Percentiles rank a stretch among this genome's conserved stretches.
phyloP scores from a whole-genome alignment of 306 rosid genomes.

The Cicer cuneatum region DNA sequence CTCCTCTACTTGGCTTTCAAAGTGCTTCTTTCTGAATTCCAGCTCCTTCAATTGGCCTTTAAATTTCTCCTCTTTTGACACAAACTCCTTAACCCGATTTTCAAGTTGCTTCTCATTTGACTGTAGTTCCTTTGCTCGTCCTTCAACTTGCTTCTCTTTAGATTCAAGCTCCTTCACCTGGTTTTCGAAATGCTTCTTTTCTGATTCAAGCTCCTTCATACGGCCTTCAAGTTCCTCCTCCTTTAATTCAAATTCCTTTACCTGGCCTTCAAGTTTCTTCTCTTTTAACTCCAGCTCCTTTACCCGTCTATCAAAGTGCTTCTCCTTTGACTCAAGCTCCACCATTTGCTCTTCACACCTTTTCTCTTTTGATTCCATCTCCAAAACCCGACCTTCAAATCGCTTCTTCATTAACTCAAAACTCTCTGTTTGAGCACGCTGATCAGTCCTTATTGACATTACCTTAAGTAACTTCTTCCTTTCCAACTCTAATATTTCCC shows the following conservation, averaged over 20 bases:
- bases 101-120: neutral
- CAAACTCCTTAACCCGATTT: neutral
- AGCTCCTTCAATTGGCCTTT: neutral
- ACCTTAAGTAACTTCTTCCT: constrained; percentile 36
- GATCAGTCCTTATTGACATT: neutral
- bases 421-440: constrained; percentile 12
- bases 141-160: neutral
- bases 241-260: neutral
- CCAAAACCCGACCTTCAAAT: constrained; percentile 18
- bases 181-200: neutral
- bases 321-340: constrained; percentile 41
- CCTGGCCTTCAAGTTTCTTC: neutral
- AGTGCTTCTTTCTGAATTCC: neutral
- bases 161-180: neutral
- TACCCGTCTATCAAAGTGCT: constrained; percentile 2
- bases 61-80: constrained; percentile 10
- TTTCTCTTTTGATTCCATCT: neutral
- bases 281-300: constrained; percentile 8
- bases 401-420: constrained; percentile 36
- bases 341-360: neutral
- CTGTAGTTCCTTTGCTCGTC: neutral
- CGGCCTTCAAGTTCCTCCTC: neutral
- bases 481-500: constrained; percentile 32
- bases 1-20: neutral
- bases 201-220: constrained; percentile 33